These are phyloP conservation scores for Termitomyces sp. DNA, from an alignment of 768 basidiomycete species.

Conservation along the genomic window DNA sequence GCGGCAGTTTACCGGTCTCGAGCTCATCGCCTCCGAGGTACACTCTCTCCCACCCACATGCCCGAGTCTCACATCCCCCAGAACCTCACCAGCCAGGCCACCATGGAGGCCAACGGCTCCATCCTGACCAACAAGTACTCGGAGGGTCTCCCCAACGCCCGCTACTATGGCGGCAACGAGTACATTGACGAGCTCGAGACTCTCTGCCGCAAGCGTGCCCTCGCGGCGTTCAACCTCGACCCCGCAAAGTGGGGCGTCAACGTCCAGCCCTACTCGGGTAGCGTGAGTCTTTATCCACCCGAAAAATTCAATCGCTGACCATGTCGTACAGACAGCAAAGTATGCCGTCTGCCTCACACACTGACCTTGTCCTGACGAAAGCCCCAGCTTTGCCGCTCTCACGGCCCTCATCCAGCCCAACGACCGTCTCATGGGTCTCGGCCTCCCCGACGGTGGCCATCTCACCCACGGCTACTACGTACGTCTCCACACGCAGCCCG, in stretches of 20 bases:
- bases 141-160: slow-evolving; percentile 95
- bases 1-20: slow-evolving; percentile 95
- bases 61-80: slow-evolving; percentile 22
- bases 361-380: neutral
- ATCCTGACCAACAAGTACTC: slow-evolving; percentile 99
- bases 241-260: slow-evolving; percentile 95
- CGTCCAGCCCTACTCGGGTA: slow-evolving; percentile 97
- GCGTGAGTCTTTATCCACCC: slow-evolving; percentile 43
- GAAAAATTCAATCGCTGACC: neutral
- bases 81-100: slow-evolving; percentile 95
- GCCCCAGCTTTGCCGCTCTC: slow-evolving; percentile 84
- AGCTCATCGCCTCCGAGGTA: slow-evolving; percentile 98
- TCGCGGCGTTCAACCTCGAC: slow-evolving; percentile 95
- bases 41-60: slow-evolving; percentile 13
- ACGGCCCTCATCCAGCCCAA: slow-evolving; percentile 96
- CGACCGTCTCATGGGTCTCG: slow-evolving; percentile 98
- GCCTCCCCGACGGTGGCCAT: slow-evolving; percentile 95
- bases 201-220: slow-evolving; percentile 92
- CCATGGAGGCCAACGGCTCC: slow-evolving; percentile 98
- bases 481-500: slow-evolving; percentile 18
- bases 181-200: slow-evolving; percentile 94
- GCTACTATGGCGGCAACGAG: slow-evolving; percentile 98
- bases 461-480: slow-evolving; percentile 97
- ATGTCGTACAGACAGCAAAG: slow-evolving; percentile 70
- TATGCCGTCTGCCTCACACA: slow-evolving; percentile 28